A percentile compares a stretch with the other conserved stretches of the same genome.
Evolutionary conservation across 2,329 filamentous ascomycete genomes (phyloP).

Genomic region (Colletotrichum lindemuthianum): DNA sequence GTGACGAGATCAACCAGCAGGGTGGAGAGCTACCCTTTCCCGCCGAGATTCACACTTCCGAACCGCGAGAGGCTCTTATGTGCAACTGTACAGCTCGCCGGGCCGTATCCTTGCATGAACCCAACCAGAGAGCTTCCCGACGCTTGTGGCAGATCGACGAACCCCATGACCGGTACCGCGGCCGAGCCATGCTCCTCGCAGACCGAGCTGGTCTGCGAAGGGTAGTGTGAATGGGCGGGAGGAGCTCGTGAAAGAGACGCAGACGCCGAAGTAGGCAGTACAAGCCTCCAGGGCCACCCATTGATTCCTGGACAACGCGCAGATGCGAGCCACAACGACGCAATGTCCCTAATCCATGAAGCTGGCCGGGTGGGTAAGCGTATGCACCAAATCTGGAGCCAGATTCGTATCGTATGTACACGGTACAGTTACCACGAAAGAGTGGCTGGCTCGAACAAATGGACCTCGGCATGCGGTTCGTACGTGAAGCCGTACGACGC

Average conservation of each 20-base stretch:
- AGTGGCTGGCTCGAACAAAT: constrained; percentile 4
- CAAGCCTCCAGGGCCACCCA: constrained; percentile 4
- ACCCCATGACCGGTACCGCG: constrained; percentile 30
- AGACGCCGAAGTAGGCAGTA: not conserved
- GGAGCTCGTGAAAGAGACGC: constrained; percentile 19
- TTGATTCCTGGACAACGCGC: constrained; percentile 17
- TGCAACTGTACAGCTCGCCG: constrained; percentile 24
- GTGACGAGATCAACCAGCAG: constrained; percentile 26
- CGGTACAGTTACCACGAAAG: not conserved
- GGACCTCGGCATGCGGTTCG: constrained; percentile 14
- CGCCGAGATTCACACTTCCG: constrained; percentile 6
- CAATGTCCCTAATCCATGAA: constrained; percentile 34
- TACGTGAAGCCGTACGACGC: constrained; percentile 12
- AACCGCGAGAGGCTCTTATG: constrained; percentile 33
- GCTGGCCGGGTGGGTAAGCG: constrained; percentile 29
- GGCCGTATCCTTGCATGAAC: constrained; percentile 31
- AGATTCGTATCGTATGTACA: not conserved
- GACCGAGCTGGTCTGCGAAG: constrained; percentile 29
- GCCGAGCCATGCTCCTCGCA: constrained; percentile 29
- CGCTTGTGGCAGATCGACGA: constrained; percentile 30
- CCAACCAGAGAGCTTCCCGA: constrained; percentile 24
- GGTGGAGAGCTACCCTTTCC: constrained; percentile 29
- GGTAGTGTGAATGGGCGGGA: not conserved
- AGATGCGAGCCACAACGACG: constrained; percentile 33
- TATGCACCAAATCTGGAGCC: constrained; percentile 5